These are phyloP conservation scores for Nymphaea colorata DNA, from an alignment of 164 flowering plant species.

Conservation along the genomic window DNA sequence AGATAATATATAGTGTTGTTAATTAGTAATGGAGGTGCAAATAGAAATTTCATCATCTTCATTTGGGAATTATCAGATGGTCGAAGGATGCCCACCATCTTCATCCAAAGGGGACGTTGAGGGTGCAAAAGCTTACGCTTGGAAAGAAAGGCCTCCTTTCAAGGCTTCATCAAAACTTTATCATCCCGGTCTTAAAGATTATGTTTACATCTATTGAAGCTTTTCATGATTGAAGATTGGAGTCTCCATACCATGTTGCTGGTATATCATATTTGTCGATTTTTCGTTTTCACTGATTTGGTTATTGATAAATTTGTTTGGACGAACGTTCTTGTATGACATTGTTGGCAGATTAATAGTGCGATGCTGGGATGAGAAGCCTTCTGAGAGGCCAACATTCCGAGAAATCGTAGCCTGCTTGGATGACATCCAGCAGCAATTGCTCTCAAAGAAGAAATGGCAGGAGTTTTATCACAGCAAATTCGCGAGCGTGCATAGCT, in stretches of 20 bases:
- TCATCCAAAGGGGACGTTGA: slow-evolving; percentile 41
- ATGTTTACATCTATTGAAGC: slow-evolving; percentile 9
- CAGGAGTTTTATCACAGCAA: slow-evolving; percentile 37
- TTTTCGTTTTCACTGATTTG: no score
- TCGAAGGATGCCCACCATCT: slow-evolving; percentile 88
- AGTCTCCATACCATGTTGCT: no score
- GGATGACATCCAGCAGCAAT: slow-evolving; percentile 30
- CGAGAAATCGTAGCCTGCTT: slow-evolving; percentile 54
- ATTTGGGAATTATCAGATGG: slow-evolving; percentile 52
- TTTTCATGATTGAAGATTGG: neutral
- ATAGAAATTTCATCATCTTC: neutral
- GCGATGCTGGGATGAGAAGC: slow-evolving; percentile 81
- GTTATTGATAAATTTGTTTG: neutral
- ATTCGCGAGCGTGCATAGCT: neutral
- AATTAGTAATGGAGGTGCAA: no score
- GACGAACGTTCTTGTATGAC: neutral
- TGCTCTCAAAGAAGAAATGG: slow-evolving; percentile 56
- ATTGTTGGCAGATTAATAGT: slow-evolving; percentile 58
- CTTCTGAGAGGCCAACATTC: slow-evolving; percentile 73
- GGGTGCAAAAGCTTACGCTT: slow-evolving; percentile 57
- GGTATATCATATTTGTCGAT: no score
- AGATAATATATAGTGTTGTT: no score
- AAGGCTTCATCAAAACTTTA: slow-evolving; percentile 63
- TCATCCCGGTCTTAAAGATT: slow-evolving; percentile 79
- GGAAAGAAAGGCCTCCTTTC: slow-evolving; percentile 75